Evolutionary conservation across 164 flowering plant species (phyloP).

Genomic region (Macadamia tetraphylla): DNA sequence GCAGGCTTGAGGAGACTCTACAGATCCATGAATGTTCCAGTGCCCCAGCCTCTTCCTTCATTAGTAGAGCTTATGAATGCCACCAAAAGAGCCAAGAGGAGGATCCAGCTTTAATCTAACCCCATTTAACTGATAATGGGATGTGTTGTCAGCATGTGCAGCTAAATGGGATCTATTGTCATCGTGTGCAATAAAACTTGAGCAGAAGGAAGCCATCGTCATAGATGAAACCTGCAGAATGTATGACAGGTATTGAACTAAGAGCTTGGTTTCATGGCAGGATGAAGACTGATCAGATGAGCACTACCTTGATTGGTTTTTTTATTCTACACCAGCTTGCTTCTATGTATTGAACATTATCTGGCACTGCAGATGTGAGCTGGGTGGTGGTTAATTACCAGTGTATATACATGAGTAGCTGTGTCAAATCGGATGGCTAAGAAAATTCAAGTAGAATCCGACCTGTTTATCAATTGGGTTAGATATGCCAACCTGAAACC

Average conservation of each 20-base stretch:
- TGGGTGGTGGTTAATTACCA: too few relatives aligned
- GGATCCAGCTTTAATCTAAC: neutral
- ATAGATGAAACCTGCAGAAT: neutral
- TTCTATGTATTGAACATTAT: too few relatives aligned
- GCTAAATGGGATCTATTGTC: neutral
- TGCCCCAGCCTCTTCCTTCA: slow-evolving; percentile 80
- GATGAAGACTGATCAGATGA: neutral
- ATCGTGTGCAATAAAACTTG: too few relatives aligned
- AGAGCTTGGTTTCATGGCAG: neutral
- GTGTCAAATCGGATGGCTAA: too few relatives aligned
- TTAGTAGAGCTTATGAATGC: slow-evolving; percentile 55
- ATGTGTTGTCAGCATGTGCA: neutral
- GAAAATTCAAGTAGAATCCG: too few relatives aligned
- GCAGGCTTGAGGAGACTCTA: slow-evolving; percentile 55
- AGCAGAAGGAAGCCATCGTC: neutral
- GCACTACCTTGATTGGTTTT: too few relatives aligned
- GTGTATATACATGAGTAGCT: too few relatives aligned
- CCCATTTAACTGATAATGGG: neutral
- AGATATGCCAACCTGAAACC: too few relatives aligned
- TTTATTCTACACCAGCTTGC: too few relatives aligned
- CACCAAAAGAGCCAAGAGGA: slow-evolving; percentile 40
- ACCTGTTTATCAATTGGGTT: too few relatives aligned
- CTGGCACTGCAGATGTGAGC: too few relatives aligned
- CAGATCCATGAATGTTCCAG: slow-evolving; percentile 73
- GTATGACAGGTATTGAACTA: neutral